phyloP scores from a whole-genome alignment of 176 grass and related monocot genomes.

The Chloris gayana region DNA sequence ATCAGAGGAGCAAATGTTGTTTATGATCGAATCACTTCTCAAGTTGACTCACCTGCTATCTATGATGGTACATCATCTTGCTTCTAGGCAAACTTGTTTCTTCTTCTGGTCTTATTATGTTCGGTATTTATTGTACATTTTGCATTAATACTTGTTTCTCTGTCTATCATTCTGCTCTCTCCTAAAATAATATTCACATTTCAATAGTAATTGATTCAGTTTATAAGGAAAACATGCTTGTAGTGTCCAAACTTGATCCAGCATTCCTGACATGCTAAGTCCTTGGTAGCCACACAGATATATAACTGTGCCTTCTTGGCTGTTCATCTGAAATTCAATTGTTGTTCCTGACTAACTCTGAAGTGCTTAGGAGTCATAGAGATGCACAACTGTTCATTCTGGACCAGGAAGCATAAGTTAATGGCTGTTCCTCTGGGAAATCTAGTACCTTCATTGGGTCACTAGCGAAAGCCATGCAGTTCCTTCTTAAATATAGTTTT shows the following conservation, averaged over 20 bases:
- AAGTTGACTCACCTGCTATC: constrained; percentile 78
- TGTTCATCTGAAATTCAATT: constrained; percentile 19
- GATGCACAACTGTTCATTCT: constrained; percentile 9
- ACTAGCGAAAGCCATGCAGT: background rate
- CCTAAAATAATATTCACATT: background rate
- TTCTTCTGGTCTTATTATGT: background rate
- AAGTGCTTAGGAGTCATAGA: constrained; percentile 3
- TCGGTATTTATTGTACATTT: constrained; percentile 1
- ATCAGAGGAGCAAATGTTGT: constrained; percentile 92
- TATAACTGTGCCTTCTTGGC: background rate
- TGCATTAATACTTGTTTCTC: constrained; percentile 25
- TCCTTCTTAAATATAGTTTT: background rate
- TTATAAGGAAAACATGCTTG: constrained; percentile 1
- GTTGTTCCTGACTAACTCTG: background rate
- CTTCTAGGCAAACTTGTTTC: constrained; percentile 19
- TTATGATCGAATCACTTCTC: constrained; percentile 81
- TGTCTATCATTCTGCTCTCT: background rate
- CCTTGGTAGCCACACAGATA: background rate
- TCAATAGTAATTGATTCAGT: background rate
- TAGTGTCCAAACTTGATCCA: constrained; percentile 6
- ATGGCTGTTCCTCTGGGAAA: background rate
- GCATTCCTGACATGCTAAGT: constrained; percentile 1
- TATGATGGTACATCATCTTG: constrained; percentile 76
- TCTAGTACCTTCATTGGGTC: constrained; percentile 22
- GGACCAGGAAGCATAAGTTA: constrained; percentile 8